A percentile compares a stretch with the other conserved stretches of the same genome.
Conservation (phyloP, 2,329 filamentous ascomycete species). For the Talaromyces amestolkiae region DNA sequence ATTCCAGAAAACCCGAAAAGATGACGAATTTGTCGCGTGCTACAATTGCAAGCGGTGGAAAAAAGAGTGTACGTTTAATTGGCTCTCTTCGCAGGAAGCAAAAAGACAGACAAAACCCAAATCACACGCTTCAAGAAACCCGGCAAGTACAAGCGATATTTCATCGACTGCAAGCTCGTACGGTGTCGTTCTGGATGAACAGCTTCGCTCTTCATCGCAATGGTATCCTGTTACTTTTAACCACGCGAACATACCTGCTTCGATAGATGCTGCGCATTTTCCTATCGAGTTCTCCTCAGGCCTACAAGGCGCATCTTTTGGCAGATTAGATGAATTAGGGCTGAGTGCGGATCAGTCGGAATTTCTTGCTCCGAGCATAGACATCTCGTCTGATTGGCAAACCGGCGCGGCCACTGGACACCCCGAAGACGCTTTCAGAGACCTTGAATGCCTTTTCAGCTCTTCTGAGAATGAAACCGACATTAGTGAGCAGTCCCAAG, state of each 20-base stretch:
- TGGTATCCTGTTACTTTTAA: constrained; percentile 12
- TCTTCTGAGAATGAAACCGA: constrained; percentile 1
- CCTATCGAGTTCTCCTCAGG: background rate
- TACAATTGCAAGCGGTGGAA: constrained; percentile 47
- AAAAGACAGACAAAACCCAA: constrained; percentile 14
- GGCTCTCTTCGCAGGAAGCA: constrained; percentile 35
- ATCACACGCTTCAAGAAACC: background rate
- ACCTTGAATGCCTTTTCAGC: background rate
- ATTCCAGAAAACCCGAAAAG: constrained; percentile 21
- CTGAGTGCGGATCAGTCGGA: background rate
- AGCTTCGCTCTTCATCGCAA: background rate
- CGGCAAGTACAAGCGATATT: background rate
- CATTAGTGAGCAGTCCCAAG: background rate
- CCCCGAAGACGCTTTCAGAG: constrained; percentile 5
- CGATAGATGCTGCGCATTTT: background rate
- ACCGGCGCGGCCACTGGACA: background rate
- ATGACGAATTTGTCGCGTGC: constrained; percentile 29
- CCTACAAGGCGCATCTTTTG: background rate
- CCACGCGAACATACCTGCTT: background rate
- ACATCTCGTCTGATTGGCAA: constrained; percentile 9
- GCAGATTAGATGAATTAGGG: background rate
- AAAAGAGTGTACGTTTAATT: constrained; percentile 47
- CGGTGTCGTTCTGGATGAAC: background rate
- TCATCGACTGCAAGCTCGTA: constrained; percentile 5
- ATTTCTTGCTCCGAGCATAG: background rate